These are phyloP conservation scores for Trichoderma brevicompactum DNA, from an alignment of 2,329 filamentous ascomycete genomes.

Conservation along the genomic window DNA sequence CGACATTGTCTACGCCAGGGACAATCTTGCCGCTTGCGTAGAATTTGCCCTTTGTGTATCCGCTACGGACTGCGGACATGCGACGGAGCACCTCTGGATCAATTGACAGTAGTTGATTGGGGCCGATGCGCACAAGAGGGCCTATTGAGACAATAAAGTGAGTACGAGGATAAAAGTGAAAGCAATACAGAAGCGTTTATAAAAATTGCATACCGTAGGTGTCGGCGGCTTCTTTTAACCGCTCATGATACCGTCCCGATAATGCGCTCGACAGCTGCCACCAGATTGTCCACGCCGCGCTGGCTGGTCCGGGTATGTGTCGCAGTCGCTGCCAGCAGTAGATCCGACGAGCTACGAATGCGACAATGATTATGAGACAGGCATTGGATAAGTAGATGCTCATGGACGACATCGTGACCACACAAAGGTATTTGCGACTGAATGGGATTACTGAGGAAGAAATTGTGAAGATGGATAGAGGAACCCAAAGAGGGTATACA, in stretches of 20 bases:
- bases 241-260: conserved; percentile 38
- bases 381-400: neutral
- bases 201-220: conserved; percentile 33
- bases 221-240: conserved; percentile 35
- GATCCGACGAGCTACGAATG: conserved; percentile 11
- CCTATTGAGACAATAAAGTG: neutral
- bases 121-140: conserved; percentile 46
- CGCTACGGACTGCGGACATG: conserved; percentile 45
- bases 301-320: conserved; percentile 37
- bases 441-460: neutral
- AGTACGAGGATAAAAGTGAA: neutral
- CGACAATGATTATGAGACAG: neutral
- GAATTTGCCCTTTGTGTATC: conserved; percentile 47
- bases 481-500: no score
- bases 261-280: conserved; percentile 39
- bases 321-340: conserved; percentile 38
- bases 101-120: conserved; percentile 47
- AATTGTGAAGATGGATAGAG: no score
- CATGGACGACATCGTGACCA: neutral
- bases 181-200: neutral
- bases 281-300: conserved; percentile 38
- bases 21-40: conserved; percentile 57
- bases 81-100: conserved; percentile 47
- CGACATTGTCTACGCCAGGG: conserved; percentile 57
- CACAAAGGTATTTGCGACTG: neutral